These are phyloP conservation scores for Lippia alba DNA, from an alignment of 305 asterid genomes.

Conservation along the genomic window DNA sequence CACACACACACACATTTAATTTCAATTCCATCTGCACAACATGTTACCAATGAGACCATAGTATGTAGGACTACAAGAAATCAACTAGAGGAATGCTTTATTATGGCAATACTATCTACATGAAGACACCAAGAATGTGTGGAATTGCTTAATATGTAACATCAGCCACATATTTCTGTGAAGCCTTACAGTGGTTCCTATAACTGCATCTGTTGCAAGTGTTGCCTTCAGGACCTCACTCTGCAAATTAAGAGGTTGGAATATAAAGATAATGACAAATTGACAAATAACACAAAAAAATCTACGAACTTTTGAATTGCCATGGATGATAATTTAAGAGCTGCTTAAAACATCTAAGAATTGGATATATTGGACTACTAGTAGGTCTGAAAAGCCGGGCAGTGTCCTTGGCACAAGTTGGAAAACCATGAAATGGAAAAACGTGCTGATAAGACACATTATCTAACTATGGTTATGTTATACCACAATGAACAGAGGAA, in stretches of 20 bases:
- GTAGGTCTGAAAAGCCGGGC: background rate
- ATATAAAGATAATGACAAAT: constrained; percentile 22
- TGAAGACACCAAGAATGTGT: constrained; percentile 8
- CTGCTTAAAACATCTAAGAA: constrained; percentile 26
- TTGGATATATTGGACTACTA: background rate
- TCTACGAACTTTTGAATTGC: constrained; percentile 7
- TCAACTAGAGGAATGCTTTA: constrained; percentile 7
- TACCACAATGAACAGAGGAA: constrained; percentile 16
- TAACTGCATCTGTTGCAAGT: constrained; percentile 88
- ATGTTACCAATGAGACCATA: background rate
- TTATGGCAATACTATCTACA: constrained; percentile 1
- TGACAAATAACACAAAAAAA: constrained; percentile 17
- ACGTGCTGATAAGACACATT: background rate
- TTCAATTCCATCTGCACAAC: background rate
- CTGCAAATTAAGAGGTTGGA: constrained; percentile 45
- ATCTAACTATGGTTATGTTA: constrained; percentile 10
- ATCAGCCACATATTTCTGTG: constrained; percentile 25
- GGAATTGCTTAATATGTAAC: background rate
- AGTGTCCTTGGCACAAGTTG: constrained; percentile 1
- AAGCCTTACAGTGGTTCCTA: constrained; percentile 74
- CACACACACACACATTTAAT: too few species aligned
- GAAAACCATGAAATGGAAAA: constrained; percentile 16
- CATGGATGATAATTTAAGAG: constrained; percentile 1
- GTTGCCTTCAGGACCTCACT: constrained; percentile 89
- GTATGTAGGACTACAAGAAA: background rate